Evolutionary conservation across 129 eudicot genomes (phyloP).

Genomic region (Saposhnikovia divaricata): DNA sequence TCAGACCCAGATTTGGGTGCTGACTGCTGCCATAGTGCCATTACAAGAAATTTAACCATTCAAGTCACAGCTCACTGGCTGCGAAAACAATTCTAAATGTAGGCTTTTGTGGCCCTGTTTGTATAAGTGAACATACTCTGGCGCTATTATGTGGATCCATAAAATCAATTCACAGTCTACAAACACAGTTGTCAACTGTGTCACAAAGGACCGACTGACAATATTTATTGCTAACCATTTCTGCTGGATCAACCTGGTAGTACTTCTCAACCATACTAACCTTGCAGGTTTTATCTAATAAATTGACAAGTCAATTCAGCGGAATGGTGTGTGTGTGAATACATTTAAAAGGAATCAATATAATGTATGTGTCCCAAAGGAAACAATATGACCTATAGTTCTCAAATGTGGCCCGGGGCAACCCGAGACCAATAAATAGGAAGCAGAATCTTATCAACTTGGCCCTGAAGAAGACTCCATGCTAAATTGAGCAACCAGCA

Average conservation of each 20-base stretch:
- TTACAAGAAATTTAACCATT: background rate
- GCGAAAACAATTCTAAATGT: background rate
- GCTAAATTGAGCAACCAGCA: background rate
- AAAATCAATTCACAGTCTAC: background rate
- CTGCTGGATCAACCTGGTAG: background rate
- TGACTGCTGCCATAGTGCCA: background rate
- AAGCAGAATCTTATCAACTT: background rate
- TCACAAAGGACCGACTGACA: background rate
- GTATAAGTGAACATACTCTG: background rate
- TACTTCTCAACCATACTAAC: background rate
- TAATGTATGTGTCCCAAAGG: background rate
- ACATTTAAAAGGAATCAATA: background rate
- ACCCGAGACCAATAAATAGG: background rate
- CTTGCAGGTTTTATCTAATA: background rate
- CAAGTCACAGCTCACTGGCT: background rate
- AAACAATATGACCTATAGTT: background rate
- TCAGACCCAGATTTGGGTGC: background rate
- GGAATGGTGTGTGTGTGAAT: background rate
- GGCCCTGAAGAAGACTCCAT: background rate
- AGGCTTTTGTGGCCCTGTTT: background rate
- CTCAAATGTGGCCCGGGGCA: background rate
- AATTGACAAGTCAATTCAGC: background rate
- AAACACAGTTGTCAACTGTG: background rate
- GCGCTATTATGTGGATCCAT: background rate
- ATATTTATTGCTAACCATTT: constrained; percentile 1